Evolutionary conservation across 2,329 filamentous ascomycete genomes (phyloP).

Genomic region (Colletotrichum sp.): DNA sequence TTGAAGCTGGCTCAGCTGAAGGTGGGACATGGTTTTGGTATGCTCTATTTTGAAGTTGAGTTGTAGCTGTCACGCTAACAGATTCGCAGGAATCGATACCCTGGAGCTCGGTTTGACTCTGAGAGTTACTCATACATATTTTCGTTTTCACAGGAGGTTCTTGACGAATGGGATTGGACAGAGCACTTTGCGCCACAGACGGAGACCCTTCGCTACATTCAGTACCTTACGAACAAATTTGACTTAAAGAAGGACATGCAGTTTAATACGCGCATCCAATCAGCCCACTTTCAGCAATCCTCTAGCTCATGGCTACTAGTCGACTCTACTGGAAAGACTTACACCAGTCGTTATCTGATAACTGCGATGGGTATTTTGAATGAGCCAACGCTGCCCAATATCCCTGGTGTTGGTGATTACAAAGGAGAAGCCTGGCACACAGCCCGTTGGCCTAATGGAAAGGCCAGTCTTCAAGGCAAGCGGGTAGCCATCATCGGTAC

Average conservation of each 20-base stretch:
- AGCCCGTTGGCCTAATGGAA: slow-evolving; percentile 45
- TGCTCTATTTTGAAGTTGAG: neutral
- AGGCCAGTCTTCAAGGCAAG: slow-evolving; percentile 50
- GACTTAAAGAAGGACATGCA: slow-evolving; percentile 36
- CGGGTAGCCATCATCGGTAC: slow-evolving; percentile 55
- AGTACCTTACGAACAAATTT: slow-evolving; percentile 40
- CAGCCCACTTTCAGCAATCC: slow-evolving; percentile 30
- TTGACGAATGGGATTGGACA: slow-evolving; percentile 47
- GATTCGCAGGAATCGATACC: slow-evolving; percentile 40
- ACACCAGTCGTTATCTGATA: slow-evolving; percentile 30
- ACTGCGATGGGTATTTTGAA: slow-evolving; percentile 42
- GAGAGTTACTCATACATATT: slow-evolving; percentile 51
- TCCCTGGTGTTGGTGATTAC: slow-evolving; percentile 43
- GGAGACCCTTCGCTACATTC: slow-evolving; percentile 44
- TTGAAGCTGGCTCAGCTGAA: slow-evolving; percentile 44
- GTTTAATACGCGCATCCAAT: slow-evolving; percentile 32
- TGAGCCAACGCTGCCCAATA: slow-evolving; percentile 44
- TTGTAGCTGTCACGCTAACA: neutral
- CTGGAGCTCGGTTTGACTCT: slow-evolving; percentile 51
- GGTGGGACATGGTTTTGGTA: slow-evolving; percentile 53
- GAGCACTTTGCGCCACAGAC: slow-evolving; percentile 35
- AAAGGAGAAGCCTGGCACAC: slow-evolving; percentile 49
- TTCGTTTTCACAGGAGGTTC: slow-evolving; percentile 43
- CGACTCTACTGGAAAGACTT: slow-evolving; percentile 26
- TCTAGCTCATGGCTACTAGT: slow-evolving; percentile 30